Evolutionary conservation across 1,284 basidiomycete genomes (phyloP), one percentile per base, ranked within the genome.

Genomic region (Moesziomyces sp.): DNA sequence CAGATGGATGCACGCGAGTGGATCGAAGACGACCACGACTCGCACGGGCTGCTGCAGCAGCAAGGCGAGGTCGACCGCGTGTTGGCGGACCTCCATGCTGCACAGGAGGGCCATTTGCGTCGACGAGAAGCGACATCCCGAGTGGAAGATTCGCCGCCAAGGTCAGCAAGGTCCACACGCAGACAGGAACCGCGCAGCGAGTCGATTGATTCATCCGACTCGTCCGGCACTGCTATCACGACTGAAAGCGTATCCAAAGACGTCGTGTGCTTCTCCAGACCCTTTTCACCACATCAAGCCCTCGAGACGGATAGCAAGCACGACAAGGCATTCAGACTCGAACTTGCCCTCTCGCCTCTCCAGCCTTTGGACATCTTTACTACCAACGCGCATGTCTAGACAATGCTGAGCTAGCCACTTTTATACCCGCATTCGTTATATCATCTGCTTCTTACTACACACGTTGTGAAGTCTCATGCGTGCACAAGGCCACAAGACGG

Each of bases 41-140:
- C 33, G 50, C 51, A 47, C 19, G n/a, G 18, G 10, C 24, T 13
- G n/a, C 18, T 49, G 11, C 24, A 28, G 38, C 38, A 40, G n/a
- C 47, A 58, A 35, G n/a, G 30, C 11, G 58, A 48, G 38, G 56
- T 68, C 21, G 65, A 68, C 40, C 28, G 38, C 0, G 59, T 61
- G 1, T 33, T 68, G 4, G 56, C 65, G 1, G 59, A 62, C 43
- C 45, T 62, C 0, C 18, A 47, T 0, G 59, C 55, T 23, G 59
- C 59, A 0, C 65, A 62, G 51, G 23, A 61, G 3, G 46, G 38
- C 43, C n/a, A 38, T 23, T 13, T 46, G 26, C 45, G 19, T 4
- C 35, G 35, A 42, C 7, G 23, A 28, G 11, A 21, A 18, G 46
- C 23, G n/a, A 42, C 28, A 3, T 24, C 48, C 6, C 33, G 40